phyloP scores from a whole-genome alignment of 148 eudicot genomes.

The Persicaria maculosa region DNA sequence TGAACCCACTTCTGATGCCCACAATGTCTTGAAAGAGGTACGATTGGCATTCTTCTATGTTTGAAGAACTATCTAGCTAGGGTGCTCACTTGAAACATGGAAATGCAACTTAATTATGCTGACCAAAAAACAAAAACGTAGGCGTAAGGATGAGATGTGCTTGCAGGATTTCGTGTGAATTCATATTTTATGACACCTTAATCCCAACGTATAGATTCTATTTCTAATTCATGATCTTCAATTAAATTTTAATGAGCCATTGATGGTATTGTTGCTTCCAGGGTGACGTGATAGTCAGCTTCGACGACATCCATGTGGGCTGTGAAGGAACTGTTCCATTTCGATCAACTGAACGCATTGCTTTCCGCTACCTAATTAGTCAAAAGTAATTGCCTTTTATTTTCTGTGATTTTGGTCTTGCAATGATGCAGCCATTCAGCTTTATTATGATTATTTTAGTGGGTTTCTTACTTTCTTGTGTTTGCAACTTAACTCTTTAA shows the following conservation, averaged over 20 bases:
- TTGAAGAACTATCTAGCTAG: not conserved
- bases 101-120: not conserved
- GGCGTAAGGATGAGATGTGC: not conserved
- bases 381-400: conserved; percentile 51
- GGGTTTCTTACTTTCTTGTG: not conserved
- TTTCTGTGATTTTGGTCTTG: not conserved
- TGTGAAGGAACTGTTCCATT: conserved; percentile 98
- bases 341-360: conserved; percentile 88
- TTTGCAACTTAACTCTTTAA: too few species aligned
- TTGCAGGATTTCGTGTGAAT: not conserved
- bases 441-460: not conserved
- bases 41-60: conserved; percentile 10
- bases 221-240: not conserved
- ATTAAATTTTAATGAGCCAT: not conserved
- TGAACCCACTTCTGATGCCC: conserved; percentile 87
- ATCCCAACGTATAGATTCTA: not conserved
- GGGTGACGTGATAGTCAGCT: conserved; percentile 95
- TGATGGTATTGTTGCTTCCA: conserved; percentile 26
- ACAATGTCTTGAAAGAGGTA: conserved; percentile 80
- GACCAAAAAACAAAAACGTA: not conserved
- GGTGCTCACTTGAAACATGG: not conserved
- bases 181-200: not conserved
- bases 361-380: conserved; percentile 93
- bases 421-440: not conserved
- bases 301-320: conserved; percentile 74